These are phyloP conservation scores for Diaporthe eres DNA, from an alignment of 2,329 filamentous ascomycete species.

Conservation along the genomic window DNA sequence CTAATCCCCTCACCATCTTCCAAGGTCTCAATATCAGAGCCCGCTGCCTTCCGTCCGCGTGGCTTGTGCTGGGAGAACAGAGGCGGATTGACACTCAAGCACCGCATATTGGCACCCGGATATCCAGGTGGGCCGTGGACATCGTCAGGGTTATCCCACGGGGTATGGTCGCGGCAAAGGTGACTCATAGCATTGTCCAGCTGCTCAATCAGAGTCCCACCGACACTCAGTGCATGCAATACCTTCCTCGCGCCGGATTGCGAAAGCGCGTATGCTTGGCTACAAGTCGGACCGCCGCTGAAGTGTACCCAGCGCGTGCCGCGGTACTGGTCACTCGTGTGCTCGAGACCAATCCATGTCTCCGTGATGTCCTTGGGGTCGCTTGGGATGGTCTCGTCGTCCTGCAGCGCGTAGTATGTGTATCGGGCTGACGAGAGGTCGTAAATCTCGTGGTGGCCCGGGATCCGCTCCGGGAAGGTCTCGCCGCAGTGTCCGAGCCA, in stretches of 20 bases:
- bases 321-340: conserved; percentile 16
- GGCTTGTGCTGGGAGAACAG: conserved; percentile 42
- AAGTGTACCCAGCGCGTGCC: conserved; percentile 42
- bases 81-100: conserved; percentile 39
- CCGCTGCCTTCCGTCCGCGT: conserved; percentile 34
- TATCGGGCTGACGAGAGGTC: conserved; percentile 36
- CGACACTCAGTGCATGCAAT: conserved; percentile 38
- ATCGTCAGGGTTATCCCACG: conserved; percentile 36
- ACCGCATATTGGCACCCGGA: conserved; percentile 40
- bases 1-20: conserved; percentile 38
- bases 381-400: conserved; percentile 36
- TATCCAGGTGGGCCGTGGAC: conserved; percentile 36
- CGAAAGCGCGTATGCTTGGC: conserved; percentile 39
- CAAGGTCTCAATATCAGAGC: conserved; percentile 39
- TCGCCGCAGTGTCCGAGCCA: conserved; percentile 56
- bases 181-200: conserved; percentile 41
- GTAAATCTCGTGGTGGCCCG: conserved; percentile 39
- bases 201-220: conserved; percentile 37
- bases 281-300: conserved; percentile 41
- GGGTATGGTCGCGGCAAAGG: conserved; percentile 38
- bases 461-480: conserved; percentile 42
- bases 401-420: conserved; percentile 39
- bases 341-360: conserved; percentile 41
- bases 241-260: conserved; percentile 41
- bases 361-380: neutral